Conservation (phyloP, 805 yeast species). For the Starmerella tilneyi region DNA sequence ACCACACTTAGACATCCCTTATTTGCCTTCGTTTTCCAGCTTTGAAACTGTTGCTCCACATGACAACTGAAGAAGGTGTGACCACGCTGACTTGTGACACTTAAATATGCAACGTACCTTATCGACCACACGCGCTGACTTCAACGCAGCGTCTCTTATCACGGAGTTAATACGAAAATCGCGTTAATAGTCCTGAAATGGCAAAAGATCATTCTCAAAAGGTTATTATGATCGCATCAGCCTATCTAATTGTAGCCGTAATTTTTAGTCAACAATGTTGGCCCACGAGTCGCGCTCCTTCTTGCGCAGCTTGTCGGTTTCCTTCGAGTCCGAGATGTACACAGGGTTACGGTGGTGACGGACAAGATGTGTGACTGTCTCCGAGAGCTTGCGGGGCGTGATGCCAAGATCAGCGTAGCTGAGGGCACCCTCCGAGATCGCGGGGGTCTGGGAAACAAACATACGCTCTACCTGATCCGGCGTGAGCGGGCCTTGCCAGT, state of each 20-base stretch:
- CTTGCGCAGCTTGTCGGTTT: conserved; percentile 26
- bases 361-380: conserved; percentile 31
- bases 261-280: conserved; percentile 24
- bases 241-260: background rate
- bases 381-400: conserved; percentile 44
- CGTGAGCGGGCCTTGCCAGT: conserved; percentile 43
- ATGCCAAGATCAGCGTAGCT: conserved; percentile 66
- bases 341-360: conserved; percentile 28
- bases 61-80: too few relatives aligned
- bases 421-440: conserved; percentile 47
- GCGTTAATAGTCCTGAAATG: too few relatives aligned
- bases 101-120: too few relatives aligned
- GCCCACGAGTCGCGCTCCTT: conserved; percentile 26
- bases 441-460: conserved; percentile 48
- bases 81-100: too few relatives aligned
- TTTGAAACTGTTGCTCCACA: too few relatives aligned
- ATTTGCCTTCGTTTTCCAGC: too few relatives aligned
- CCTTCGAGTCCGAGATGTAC: conserved; percentile 25
- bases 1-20: too few relatives aligned
- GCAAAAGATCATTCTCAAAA: too few relatives aligned
- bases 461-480: conserved; percentile 70
- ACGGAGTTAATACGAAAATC: too few relatives aligned
- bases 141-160: too few relatives aligned
- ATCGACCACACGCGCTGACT: too few relatives aligned
- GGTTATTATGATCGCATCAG: background rate